Evolutionary conservation across 305 asterid genomes (phyloP).

Genomic region (Fraxinus sp.): DNA sequence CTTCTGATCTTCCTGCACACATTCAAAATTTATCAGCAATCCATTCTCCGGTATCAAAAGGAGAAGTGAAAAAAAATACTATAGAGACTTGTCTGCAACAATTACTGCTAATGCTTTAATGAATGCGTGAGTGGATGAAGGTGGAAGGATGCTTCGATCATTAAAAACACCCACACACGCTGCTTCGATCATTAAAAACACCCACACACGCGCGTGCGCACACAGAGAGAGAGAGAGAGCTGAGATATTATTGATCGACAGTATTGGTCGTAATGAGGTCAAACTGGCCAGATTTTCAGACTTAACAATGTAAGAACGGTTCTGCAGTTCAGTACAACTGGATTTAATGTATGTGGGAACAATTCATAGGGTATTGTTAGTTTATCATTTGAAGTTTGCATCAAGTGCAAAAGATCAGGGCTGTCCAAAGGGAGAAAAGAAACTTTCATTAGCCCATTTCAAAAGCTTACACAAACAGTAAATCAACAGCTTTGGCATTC

Average conservation of each 20-base stretch:
- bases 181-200: too few species aligned
- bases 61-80: conserved; percentile 15
- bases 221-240: not conserved
- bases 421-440: not conserved
- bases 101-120: not conserved
- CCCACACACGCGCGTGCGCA: not conserved
- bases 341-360: not conserved
- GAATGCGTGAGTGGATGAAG: not conserved
- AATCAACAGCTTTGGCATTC: not conserved
- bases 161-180: too few species aligned
- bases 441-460: not conserved
- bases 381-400: not conserved
- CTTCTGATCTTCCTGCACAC: conserved; percentile 55
- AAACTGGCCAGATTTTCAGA: not conserved
- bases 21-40: conserved; percentile 9
- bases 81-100: not conserved
- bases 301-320: not conserved
- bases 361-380: not conserved
- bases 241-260: not conserved
- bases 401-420: not conserved
- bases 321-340: not conserved
- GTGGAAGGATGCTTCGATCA: conserved; percentile 6
- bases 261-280: not conserved
- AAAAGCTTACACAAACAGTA: not conserved
- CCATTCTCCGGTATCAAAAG: not conserved